Conservation (phyloP, 352 stramenopile genomes). For the Globisporangium radiosum region DNA sequence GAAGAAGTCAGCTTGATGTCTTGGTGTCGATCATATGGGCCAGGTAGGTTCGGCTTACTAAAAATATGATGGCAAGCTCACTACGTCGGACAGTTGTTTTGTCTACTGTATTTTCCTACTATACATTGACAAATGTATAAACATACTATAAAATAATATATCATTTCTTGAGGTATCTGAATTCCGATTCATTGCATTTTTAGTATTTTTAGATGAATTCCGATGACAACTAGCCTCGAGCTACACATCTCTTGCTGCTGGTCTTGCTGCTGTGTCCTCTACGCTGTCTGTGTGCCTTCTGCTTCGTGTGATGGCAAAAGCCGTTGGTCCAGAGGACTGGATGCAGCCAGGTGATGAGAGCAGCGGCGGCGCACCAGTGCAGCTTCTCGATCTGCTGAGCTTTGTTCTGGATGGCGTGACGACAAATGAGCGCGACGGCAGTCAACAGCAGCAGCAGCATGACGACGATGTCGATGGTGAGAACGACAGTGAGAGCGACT, state of each 20-base stretch:
- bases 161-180: no score
- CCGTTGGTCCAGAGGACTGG: background rate
- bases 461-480: background rate
- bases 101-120: no score
- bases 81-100: no score
- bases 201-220: no score
- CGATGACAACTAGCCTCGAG: no score
- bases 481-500: background rate
- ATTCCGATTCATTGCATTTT: no score
- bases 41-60: no score
- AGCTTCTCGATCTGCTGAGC: background rate
- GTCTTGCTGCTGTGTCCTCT: background rate
- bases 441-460: background rate
- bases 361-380: background rate
- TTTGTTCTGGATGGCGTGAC: background rate
- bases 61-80: no score
- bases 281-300: no score
- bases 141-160: no score
- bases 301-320: background rate
- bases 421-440: background rate
- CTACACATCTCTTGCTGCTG: no score
- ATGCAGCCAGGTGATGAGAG: background rate
- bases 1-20: background rate
- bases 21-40: background rate
- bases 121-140: no score